Conservation (phyloP, 805 yeast species). For the Candida pini region DNA sequence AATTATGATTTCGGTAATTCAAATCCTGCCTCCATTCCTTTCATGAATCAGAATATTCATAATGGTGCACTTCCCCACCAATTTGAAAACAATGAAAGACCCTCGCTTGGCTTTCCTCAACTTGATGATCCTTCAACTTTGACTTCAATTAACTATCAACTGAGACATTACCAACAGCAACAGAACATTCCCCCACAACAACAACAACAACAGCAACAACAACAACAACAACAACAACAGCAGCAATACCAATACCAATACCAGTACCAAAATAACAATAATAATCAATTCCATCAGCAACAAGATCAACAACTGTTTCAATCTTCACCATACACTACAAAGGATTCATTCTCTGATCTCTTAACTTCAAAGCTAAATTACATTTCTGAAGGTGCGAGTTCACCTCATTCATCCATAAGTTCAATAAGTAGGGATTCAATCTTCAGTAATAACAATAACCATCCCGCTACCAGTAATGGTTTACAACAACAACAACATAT, state of each 20-base stretch:
- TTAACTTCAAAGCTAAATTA: conserved; percentile 13
- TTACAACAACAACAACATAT: conserved; percentile 1
- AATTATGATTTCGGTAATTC: too few species aligned
- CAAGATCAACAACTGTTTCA: neutral
- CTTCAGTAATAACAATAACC: conserved; percentile 8
- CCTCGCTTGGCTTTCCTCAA: too few species aligned
- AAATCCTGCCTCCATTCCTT: too few species aligned
- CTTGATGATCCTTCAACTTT: too few species aligned
- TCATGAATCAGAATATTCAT: too few species aligned
- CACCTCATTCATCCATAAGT: conserved; percentile 27
- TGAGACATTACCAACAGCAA: conserved; percentile 4
- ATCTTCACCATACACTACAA: conserved; percentile 5
- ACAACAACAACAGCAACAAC: conserved; percentile 6
- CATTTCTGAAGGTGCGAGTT: conserved; percentile 13
- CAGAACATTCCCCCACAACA: conserved; percentile 8
- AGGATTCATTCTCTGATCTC: conserved; percentile 17
- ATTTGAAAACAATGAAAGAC: too few species aligned
- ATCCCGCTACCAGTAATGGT: conserved; percentile 2
- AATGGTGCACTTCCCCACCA: too few species aligned
- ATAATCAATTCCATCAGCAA: neutral
- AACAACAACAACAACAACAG: conserved; percentile 8
- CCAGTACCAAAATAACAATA: conserved; percentile 8
- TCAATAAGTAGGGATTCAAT: conserved; percentile 25
- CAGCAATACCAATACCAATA: conserved; percentile 7
- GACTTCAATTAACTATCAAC: too few species aligned